These are phyloP conservation scores for Sporothrix humicola DNA, from an alignment of 2,329 filamentous ascomycete genomes.

Conservation along the genomic window DNA sequence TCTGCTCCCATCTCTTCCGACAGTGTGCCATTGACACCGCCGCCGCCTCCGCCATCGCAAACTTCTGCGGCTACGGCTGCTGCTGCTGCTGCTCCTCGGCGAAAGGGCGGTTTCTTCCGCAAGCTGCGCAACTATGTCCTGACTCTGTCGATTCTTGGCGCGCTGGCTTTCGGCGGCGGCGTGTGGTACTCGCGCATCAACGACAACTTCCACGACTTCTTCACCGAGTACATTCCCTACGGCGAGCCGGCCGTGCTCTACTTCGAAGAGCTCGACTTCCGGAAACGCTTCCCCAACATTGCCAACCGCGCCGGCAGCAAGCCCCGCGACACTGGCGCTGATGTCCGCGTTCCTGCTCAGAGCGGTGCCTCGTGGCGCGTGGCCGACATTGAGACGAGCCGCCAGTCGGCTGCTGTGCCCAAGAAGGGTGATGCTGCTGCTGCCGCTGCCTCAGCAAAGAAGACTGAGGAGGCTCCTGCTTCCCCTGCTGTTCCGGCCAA, in stretches of 20 bases:
- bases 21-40: constrained; percentile 48
- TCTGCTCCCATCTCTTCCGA: constrained; percentile 48
- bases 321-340: constrained; percentile 64
- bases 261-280: constrained; percentile 93
- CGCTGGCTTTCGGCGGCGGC: constrained; percentile 81
- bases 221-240: constrained; percentile 94
- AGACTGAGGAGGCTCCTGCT: neutral
- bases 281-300: constrained; percentile 74
- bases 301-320: constrained; percentile 50
- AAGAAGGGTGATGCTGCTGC: constrained; percentile 23
- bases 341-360: constrained; percentile 82
- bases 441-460: constrained; percentile 32
- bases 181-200: constrained; percentile 92
- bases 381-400: constrained; percentile 63
- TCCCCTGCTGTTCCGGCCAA: constrained; percentile 10
- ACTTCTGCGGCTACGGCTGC: constrained; percentile 44
- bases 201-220: constrained; percentile 98
- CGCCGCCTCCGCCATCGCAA: constrained; percentile 47
- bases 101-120: constrained; percentile 69
- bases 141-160: constrained; percentile 76
- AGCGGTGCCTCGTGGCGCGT: constrained; percentile 85
- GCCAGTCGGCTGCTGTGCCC: constrained; percentile 54
- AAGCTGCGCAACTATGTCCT: constrained; percentile 79
- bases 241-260: constrained; percentile 94
- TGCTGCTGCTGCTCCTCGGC: constrained; percentile 48